These are phyloP conservation scores for Ganoderma lucidum DNA, from an alignment of 1,284 basidiomycete genomes.

Conservation along the genomic window DNA sequence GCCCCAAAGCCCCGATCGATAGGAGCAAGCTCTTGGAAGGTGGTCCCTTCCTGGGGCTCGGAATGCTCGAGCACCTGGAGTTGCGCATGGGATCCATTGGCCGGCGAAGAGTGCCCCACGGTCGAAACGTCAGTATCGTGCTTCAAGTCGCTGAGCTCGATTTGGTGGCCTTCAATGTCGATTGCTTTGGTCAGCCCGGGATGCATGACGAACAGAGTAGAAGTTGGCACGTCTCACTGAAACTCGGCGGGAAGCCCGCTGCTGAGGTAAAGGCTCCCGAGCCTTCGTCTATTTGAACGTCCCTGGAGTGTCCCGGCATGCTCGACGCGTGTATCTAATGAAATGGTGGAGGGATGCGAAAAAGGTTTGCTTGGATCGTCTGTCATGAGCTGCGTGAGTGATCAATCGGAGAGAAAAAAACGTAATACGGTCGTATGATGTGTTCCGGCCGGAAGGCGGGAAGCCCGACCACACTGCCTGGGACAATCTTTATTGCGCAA, in stretches of 20 bases:
- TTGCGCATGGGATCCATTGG: constrained; percentile 17
- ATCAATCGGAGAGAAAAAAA: not conserved
- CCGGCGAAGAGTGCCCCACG: not conserved
- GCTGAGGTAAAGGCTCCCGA: not conserved
- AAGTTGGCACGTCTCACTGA: not conserved
- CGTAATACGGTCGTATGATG: constrained; percentile 1
- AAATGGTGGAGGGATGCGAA: not conserved
- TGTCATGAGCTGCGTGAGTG: not conserved
- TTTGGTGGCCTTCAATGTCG: not conserved
- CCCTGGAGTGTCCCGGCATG: not conserved
- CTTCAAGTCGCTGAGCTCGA: not conserved
- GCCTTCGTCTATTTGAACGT: not conserved
- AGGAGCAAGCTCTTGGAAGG: constrained; percentile 29
- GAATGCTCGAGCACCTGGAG: constrained; percentile 21
- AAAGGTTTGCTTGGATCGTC: not conserved
- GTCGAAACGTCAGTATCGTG: not conserved
- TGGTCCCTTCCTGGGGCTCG: constrained; percentile 25
- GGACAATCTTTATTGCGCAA: not conserved
- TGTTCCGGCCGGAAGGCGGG: not conserved
- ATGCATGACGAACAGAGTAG: not conserved
- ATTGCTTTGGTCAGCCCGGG: not conserved
- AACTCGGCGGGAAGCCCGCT: not conserved
- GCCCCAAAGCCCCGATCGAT: constrained; percentile 27
- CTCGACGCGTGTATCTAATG: not conserved
- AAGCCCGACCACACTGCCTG: not conserved